These are phyloP conservation scores for Tagetes erecta DNA, from an alignment of 129 eudicot species.

Conservation along the genomic window DNA sequence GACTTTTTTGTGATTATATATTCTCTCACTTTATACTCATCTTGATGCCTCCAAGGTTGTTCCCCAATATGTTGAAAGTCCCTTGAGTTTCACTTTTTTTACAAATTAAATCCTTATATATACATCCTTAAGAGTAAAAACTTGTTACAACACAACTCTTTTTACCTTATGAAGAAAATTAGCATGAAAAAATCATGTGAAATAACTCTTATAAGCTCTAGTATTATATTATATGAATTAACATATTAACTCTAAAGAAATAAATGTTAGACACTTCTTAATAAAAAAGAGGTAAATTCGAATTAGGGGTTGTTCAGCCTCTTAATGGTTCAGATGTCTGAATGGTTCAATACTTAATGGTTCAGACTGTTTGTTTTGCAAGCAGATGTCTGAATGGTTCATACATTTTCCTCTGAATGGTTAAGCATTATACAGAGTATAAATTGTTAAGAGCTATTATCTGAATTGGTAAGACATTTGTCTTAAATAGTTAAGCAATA, in stretches of 20 bases:
- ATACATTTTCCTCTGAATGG: too few relatives aligned
- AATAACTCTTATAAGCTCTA: neutral
- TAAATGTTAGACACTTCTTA: neutral
- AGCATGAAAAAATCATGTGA: too few relatives aligned
- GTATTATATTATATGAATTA: neutral
- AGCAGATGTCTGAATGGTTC: too few relatives aligned
- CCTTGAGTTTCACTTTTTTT: constrained; percentile 9
- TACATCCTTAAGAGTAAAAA: neutral
- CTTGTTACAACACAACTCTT: neutral
- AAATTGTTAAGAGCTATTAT: too few relatives aligned
- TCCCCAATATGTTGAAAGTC: constrained; percentile 23
- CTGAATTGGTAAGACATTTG: too few relatives aligned
- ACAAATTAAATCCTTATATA: neutral
- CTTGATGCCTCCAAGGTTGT: constrained; percentile 17
- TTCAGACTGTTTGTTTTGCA: too few relatives aligned
- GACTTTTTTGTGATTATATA: constrained; percentile 33
- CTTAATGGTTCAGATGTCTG: too few relatives aligned
- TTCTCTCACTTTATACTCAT: constrained; percentile 17
- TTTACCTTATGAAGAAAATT: neutral
- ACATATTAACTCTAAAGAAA: neutral
- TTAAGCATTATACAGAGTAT: too few relatives aligned
- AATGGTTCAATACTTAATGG: too few relatives aligned
- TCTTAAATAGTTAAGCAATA: too few relatives aligned
- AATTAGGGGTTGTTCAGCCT: too few relatives aligned
- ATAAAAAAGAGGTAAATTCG: neutral